Base-by-base conservation (phyloP, 129 eudicot genomes). In the Dittrichia graveolens region DNA sequence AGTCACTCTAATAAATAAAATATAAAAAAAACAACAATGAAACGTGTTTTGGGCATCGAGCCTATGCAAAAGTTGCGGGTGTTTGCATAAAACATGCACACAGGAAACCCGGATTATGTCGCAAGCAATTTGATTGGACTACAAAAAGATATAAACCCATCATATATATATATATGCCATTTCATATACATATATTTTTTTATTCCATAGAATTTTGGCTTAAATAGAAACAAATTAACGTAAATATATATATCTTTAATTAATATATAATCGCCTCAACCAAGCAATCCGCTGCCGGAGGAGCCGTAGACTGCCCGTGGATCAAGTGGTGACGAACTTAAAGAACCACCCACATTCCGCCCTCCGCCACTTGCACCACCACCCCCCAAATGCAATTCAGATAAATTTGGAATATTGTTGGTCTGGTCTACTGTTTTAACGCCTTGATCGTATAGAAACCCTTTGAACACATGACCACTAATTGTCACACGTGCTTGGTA, bases 371-470 rank as follows among this genome's bases (percentile, higher is more conserved):
- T 80, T 2, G 81, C 82, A 5, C 69, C 74, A 15, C 77, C 60
- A 5, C 85, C 83, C 0, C 90, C 98, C 80, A 93, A 82, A 80
- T 93, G 87, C 72, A 93, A 69, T 62, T 89, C 98, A 0, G 98
- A 90, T 42, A 89, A 14, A 61, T 82, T 89, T 6, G 89, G 92
- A 70, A 83, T n/a, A n/a, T n/a, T 76, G 52, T 74, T 86, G 41
- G 55, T 12, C 10, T 77, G 69, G 49, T 87, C 95, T 63, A 83
- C 73, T 44, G 85, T 31, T 61, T 84, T 89, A 74, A 66, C 78
- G 6, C 98, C 98, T 87, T 89, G 96, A 83, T 93, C 96, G 43
- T 93, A 89, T 4, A 93, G 82, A 31, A 93, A 85, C 46, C 98
- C 98, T 78, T 90, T 93, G 83, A 93, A 93, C 24, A 89, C 80